Percentiles rank a stretch among this genome's conserved stretches.
Evolutionary conservation across 2,329 filamentous ascomycete species (phyloP).

Genomic region (Penicillium nordicum): DNA sequence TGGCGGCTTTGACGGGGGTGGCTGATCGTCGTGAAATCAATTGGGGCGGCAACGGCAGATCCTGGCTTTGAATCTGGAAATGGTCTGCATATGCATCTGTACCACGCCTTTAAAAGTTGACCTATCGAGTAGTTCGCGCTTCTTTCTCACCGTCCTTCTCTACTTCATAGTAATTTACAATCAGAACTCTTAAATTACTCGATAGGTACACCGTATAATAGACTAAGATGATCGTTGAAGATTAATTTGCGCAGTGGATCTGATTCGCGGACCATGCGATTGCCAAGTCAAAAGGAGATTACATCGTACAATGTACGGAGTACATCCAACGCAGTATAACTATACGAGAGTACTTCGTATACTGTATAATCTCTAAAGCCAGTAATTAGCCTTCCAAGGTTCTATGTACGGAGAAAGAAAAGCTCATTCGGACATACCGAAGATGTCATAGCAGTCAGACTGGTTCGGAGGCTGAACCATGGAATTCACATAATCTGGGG

Average conservation of each 20-base stretch:
- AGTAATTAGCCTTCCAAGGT: background rate
- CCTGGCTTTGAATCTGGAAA: constrained; percentile 10
- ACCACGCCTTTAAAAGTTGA: background rate
- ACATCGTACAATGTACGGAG: background rate
- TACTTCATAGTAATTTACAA: background rate
- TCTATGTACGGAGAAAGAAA: background rate
- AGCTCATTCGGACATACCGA: background rate
- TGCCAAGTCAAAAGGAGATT: constrained; percentile 6
- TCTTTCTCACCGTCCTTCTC: constrained; percentile 1
- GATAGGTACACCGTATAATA: background rate
- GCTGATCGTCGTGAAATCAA: constrained; percentile 19
- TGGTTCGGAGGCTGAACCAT: background rate
- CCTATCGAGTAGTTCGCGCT: background rate
- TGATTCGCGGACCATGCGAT: constrained; percentile 15
- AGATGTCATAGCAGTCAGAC: background rate
- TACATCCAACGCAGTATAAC: too few relatives aligned
- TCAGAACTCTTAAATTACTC: background rate
- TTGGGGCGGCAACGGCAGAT: constrained; percentile 20
- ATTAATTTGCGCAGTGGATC: constrained; percentile 9
- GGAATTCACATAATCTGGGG: background rate
- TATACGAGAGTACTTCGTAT: too few relatives aligned
- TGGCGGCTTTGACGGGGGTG: constrained; percentile 9
- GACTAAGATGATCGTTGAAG: constrained; percentile 3
- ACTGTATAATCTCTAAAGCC: background rate
- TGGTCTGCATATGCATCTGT: constrained; percentile 7